Evolutionary conservation across 2,329 filamentous ascomycete species (phyloP).

Genomic region (Zarea fungicola): DNA sequence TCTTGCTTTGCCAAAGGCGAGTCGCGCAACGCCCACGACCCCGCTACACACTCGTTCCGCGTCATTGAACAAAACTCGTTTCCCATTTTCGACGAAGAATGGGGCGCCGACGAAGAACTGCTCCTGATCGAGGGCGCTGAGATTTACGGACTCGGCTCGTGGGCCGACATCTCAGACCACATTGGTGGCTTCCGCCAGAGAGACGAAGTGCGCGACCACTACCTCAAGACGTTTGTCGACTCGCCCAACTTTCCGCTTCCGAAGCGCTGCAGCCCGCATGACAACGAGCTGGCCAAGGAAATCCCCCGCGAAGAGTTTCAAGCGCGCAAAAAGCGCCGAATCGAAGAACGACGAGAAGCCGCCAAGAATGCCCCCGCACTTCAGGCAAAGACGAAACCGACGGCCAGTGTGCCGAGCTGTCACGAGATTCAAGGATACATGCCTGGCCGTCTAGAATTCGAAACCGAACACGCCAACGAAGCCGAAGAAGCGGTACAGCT

Average conservation of each 20-base stretch:
- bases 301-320: conserved; percentile 92
- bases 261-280: conserved; percentile 74
- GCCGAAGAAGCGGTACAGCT: conserved; percentile 96
- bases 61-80: conserved; percentile 99
- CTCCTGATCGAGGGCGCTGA: conserved; percentile 89
- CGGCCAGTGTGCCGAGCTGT: conserved; percentile 88
- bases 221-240: conserved; percentile 80
- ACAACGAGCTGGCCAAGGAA: conserved; percentile 70
- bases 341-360: conserved; percentile 84
- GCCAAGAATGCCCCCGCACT: conserved; percentile 78
- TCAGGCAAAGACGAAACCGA: conserved; percentile 91
- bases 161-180: conserved; percentile 96
- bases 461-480: conserved; percentile 96
- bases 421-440: conserved; percentile 99
- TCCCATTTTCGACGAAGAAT: conserved; percentile 89
- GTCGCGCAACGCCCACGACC: conserved; percentile 77
- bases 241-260: conserved; percentile 82
- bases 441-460: conserved; percentile 94
- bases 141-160: conserved; percentile 92
- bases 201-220: conserved; percentile 94
- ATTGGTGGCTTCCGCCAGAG: conserved; percentile 93
- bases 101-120: conserved; percentile 97
- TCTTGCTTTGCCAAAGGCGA: conserved; percentile 85
- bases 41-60: conserved; percentile 77
- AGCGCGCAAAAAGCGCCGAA: conserved; percentile 82